These are phyloP conservation scores for Rhizomucor pusillus DNA, from an alignment of 371 early-diverging fungal species.

Conservation along the genomic window DNA sequence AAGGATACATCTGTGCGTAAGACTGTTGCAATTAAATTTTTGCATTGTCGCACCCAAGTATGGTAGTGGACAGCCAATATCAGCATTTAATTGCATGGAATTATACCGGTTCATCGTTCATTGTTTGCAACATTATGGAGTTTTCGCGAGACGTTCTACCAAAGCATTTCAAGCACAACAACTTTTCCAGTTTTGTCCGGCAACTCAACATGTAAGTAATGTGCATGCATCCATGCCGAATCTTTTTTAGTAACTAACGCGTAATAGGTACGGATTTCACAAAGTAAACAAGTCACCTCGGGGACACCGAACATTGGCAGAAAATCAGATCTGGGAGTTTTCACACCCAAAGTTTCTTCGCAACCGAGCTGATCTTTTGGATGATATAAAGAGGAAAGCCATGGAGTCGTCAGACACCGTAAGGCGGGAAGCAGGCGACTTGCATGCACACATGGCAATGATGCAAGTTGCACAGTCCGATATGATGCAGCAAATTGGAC, in stretches of 20 bases:
- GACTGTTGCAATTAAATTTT: neutral
- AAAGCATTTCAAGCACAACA: slow-evolving; percentile 81
- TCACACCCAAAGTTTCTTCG: slow-evolving; percentile 53
- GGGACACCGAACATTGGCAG: slow-evolving; percentile 69
- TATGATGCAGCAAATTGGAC: slow-evolving; percentile 66
- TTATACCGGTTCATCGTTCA: slow-evolving; percentile 81
- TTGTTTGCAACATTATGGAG: slow-evolving; percentile 87
- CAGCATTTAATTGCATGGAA: slow-evolving; percentile 84
- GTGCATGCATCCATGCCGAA: neutral
- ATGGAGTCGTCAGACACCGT: slow-evolving; percentile 73
- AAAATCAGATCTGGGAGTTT: slow-evolving; percentile 72
- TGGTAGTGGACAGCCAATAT: slow-evolving; percentile 77
- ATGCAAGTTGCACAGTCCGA: slow-evolving; percentile 77
- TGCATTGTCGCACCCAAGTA: slow-evolving; percentile 32
- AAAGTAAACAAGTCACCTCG: slow-evolving; percentile 76
- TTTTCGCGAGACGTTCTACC: slow-evolving; percentile 84
- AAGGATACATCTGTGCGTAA: neutral
- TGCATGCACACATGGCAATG: slow-evolving; percentile 69
- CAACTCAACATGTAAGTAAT: slow-evolving; percentile 84
- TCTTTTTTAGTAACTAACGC: neutral
- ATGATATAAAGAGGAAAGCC: slow-evolving; percentile 61
- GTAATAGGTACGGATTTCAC: slow-evolving; percentile 63
- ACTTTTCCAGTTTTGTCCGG: slow-evolving; percentile 83
- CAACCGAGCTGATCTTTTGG: slow-evolving; percentile 54
- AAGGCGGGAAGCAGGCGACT: slow-evolving; percentile 71